phyloP scores from a whole-genome alignment of 164 flowering plant species.

The Vitis vinifera region ASM3070453v1 NC_081819.1:19222501-19223000 shows the following conservation, averaged over 20 bases:
- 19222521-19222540: conserved; percentile 95
- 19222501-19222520: conserved; percentile 90
- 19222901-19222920: not conserved
- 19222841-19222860: not conserved
- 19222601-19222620: not conserved
- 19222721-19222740: not conserved
- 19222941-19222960: not conserved
- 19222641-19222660: not conserved
- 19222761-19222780: not conserved
- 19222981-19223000: too few species aligned
- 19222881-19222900: not conserved
- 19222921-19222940: not conserved
- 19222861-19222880: not conserved
- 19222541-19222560: conserved; percentile 84
- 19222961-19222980: too few species aligned
- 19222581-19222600: conserved; percentile 81
- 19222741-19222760: not conserved
- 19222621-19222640: not conserved
- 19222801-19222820: not conserved
- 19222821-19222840: not conserved
- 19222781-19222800: not conserved
- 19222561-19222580: conserved; percentile 72
- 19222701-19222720: not conserved
- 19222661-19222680: conserved; percentile 1
- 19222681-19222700: not conserved